Base-by-base conservation (phyloP, 768 basidiomycete species). In the Rhodotorula babjevae region DNA sequence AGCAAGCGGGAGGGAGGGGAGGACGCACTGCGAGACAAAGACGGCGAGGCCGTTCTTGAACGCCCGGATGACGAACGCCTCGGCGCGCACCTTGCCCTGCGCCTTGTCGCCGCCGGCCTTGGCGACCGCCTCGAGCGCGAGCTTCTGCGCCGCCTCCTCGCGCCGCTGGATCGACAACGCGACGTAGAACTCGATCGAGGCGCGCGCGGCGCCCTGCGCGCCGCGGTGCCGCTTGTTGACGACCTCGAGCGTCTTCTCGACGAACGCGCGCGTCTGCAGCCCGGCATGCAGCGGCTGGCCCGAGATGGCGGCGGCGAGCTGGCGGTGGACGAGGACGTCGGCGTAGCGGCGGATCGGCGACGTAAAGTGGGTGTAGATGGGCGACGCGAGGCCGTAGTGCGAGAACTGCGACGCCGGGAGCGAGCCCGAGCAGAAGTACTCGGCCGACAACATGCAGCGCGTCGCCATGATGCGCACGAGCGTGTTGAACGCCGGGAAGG, bases 381-480 rank as follows among this genome's bases (percentile, higher is more conserved):
- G 86, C 79, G 87, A 93, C 0, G 96, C 96, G n/a, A 99, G 86
- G 53, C 96, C 96, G 80, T 99, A 99, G 81, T 98, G 96, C 4
- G 91, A 90, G 79, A 97, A 99, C 1, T 92, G 89, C 74, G 96
- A 93, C 61, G 89, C 87, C 0, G 89, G 87, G 6, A 97, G 93
- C 76, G 92, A 93, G 16, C 96, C 95, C 0, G 94, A 91, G 80
- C 91, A 92, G 83, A 98, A 97, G 81, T 99, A 99, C 80, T 99
- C 96, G 29, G 96, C 96, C 0, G 94, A 89, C 36, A 97, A 85
- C 96, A 99, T 99, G 80, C 96, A 97, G 44, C 96, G 85, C 7
- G 95, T 98, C 6, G 96, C 94, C 94, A 99, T 97, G 81, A 99
- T 98, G 55, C 96, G 88, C 50, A 99, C 95, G 27, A 98, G 86